phyloP scores from a whole-genome alignment of 306 rosid species.

The Sechiopsis laciniata region DNA sequence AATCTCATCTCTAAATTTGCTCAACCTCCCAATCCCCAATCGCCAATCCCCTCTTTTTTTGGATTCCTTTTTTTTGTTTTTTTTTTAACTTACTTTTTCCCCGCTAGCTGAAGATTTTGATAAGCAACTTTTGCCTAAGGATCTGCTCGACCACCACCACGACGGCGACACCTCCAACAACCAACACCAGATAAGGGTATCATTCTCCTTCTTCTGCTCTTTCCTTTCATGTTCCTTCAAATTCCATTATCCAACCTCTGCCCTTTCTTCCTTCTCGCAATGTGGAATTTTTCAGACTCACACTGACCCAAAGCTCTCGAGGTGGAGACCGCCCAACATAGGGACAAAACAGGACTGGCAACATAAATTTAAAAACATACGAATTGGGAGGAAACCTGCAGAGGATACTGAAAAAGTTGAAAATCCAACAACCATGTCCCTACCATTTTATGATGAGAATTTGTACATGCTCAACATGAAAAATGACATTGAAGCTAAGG shows the following conservation, averaged over 20 bases:
- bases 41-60: constrained; percentile 8
- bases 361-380: constrained; percentile 62
- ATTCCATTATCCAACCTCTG: too few species aligned
- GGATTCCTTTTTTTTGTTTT: background rate
- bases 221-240: background rate
- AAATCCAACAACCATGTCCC: constrained; percentile 57
- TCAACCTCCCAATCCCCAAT: background rate
- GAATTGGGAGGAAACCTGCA: constrained; percentile 60
- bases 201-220: background rate
- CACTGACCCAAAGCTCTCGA: constrained; percentile 43
- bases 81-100: background rate
- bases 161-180: constrained; percentile 33
- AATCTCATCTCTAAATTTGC: constrained; percentile 26
- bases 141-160: constrained; percentile 24
- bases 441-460: constrained; percentile 80
- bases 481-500: constrained; percentile 82
- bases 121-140: constrained; percentile 29
- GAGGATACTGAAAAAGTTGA: constrained; percentile 61
- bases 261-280: too few species aligned
- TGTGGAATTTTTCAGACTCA: constrained; percentile 40
- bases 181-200: constrained; percentile 49
- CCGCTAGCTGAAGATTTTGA: constrained; percentile 46
- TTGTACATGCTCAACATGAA: constrained; percentile 71
- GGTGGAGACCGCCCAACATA: constrained; percentile 65
- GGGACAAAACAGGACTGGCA: constrained; percentile 91